Conservation (phyloP, 805 yeast species). For the Hanseniaspora lachancei region DNA sequence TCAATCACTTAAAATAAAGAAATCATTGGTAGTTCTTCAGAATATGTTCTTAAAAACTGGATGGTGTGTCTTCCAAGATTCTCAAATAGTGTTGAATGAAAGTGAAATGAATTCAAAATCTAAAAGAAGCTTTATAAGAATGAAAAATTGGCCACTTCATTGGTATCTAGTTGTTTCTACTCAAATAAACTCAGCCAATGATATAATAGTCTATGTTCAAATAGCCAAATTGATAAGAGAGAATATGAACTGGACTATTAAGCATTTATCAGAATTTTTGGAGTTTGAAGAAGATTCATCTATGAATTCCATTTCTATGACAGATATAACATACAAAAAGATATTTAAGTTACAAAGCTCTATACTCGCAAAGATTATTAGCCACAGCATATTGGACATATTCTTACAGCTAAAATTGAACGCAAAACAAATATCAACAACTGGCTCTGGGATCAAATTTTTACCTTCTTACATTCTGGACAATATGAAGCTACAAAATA, state of each 20-base stretch:
- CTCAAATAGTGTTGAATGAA: slow-evolving; percentile 1
- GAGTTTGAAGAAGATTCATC: slow-evolving; percentile 16
- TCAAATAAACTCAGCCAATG: slow-evolving; percentile 24
- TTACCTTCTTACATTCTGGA: slow-evolving; percentile 5
- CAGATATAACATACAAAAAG: slow-evolving; percentile 26
- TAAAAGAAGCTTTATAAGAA: slow-evolving; percentile 23
- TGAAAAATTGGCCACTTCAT: slow-evolving; percentile 27
- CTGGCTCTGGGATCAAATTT: neutral
- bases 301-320: slow-evolving; percentile 16
- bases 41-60: slow-evolving; percentile 29
- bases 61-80: slow-evolving; percentile 19
- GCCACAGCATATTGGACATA: slow-evolving; percentile 28
- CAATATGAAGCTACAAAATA: slow-evolving; percentile 19
- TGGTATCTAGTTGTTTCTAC: slow-evolving; percentile 26
- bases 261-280: slow-evolving; percentile 18
- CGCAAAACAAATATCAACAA: neutral
- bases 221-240: slow-evolving; percentile 25
- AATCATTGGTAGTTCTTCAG: slow-evolving; percentile 22
- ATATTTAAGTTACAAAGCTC: slow-evolving; percentile 23
- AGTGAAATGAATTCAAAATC: slow-evolving; percentile 14
- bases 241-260: slow-evolving; percentile 25
- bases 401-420: slow-evolving; percentile 21
- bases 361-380: slow-evolving; percentile 25
- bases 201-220: slow-evolving; percentile 25
- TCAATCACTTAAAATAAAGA: slow-evolving; percentile 24